Base-by-base conservation (phyloP, 805 yeast species). In the Candida gorgasii region DNA sequence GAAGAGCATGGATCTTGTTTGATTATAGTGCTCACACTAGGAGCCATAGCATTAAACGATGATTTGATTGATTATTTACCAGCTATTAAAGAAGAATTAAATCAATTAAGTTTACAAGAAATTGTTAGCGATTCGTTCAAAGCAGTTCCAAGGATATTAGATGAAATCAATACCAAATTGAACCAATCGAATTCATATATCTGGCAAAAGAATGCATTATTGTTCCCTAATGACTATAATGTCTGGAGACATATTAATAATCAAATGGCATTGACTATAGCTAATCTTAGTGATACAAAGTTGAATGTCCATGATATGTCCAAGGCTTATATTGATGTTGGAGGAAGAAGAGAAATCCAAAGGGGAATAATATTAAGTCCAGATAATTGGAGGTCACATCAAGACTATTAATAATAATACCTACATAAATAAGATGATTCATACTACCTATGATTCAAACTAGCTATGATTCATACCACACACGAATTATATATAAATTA, bases 21-120 rank as follows among this genome's bases (percentile, higher is more conserved):
- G 35, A 55, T 79, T 17, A 79, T 86, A 1, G 82, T 87, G 0
- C 62, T 90, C 45, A 78, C 89, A 1, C 68, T 92, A 31, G 97
- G 96, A 4, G 89, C 95, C 0, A 80, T 92, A 16, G 73, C 87
- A 0, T 72, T 93, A 2, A 68, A 82, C 8, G 86, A 88, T 39
- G 70, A 80, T 36, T 65, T 76, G 43, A 66, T 69, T 5, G 83
- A 77, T 12, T 82, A 81, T 44, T 69, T 85, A 40, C 80, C 76
- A 1, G 81, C 93, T 0, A 72, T 84, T 13, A 74, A 75, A 40
- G 83, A 81, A 14, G 96, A 90, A 59, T 63, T 93, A 34, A 68
- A 65, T 27, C 62, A 69, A 0, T 55, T 86, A 23, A 57, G 80
- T 1, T 54, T 84, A 23, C 48, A 55, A 0, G 78, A 73, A 15